A percentile compares a stretch with the other conserved stretches of the same genome.
These are phyloP conservation scores for Coleophoma cylindrospora DNA, from an alignment of 2,329 filamentous ascomycete genomes.

Conservation along the genomic window DNA sequence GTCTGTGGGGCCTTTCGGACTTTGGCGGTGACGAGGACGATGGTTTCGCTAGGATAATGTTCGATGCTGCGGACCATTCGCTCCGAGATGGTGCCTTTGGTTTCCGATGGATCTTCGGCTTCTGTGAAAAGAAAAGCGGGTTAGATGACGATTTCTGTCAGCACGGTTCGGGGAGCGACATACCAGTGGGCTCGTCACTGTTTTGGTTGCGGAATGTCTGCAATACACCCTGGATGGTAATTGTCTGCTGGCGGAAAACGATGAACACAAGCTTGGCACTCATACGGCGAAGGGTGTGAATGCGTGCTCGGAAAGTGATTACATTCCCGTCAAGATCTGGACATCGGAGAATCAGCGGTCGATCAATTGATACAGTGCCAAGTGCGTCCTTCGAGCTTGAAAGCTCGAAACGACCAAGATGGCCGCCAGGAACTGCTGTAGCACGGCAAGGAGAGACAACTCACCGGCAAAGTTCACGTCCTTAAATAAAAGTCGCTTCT, in stretches of 20 bases:
- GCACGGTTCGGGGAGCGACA: too few relatives aligned
- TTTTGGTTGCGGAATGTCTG: conserved; percentile 15
- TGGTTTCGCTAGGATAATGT: conserved; percentile 71
- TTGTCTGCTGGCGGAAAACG: conserved; percentile 77
- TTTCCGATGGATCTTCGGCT: conserved; percentile 8
- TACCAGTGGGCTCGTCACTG: too few relatives aligned
- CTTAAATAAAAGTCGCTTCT: conserved; percentile 24
- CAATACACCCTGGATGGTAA: conserved; percentile 81
- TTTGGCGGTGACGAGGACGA: conserved; percentile 71
- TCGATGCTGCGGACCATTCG: conserved; percentile 86
- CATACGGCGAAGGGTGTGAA: conserved; percentile 77
- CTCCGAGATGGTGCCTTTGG: conserved; percentile 53
- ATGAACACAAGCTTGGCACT: conserved; percentile 81
- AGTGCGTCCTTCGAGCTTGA: background rate
- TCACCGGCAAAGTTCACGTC: conserved; percentile 22
- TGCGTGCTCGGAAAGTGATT: conserved; percentile 57
- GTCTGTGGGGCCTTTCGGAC: conserved; percentile 70
- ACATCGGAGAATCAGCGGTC: background rate
- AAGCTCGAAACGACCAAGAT: too few relatives aligned
- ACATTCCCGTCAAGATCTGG: conserved; percentile 20
- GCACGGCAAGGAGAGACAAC: background rate
- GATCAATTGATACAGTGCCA: background rate
- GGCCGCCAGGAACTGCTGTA: too few relatives aligned
- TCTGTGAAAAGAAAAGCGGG: conserved; percentile 2
- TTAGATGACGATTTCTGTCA: too few relatives aligned